These are phyloP conservation scores for Rhypophila decipiens DNA, from an alignment of 495 filamentous ascomycete genomes.

Conservation along the genomic window DNA sequence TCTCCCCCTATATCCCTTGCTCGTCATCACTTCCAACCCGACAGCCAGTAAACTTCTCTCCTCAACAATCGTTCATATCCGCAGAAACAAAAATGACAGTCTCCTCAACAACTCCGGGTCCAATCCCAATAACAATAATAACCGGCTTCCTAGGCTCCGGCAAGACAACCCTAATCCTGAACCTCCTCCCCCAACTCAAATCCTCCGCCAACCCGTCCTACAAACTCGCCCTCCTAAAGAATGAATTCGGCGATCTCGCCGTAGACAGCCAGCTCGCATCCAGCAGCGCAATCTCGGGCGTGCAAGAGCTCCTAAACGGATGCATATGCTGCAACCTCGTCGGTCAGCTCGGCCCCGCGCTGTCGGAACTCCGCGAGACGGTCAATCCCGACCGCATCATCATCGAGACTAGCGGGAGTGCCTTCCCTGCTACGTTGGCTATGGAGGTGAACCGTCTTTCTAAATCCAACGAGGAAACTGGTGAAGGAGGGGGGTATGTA, in stretches of 20 bases:
- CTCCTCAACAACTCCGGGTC: background rate
- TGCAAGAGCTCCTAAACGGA: slow-evolving; percentile 85
- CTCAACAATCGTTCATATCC: no score
- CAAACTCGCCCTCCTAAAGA: slow-evolving; percentile 90
- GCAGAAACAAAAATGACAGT: background rate
- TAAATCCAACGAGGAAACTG: slow-evolving; percentile 52
- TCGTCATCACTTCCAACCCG: no score
- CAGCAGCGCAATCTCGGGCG: slow-evolving; percentile 74
- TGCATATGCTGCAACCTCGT: slow-evolving; percentile 99
- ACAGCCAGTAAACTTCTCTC: no score
- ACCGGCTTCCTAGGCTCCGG: slow-evolving; percentile 94
- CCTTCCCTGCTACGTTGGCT: slow-evolving; percentile 85
- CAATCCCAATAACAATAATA: slow-evolving; percentile 86
- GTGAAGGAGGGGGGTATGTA: slow-evolving; percentile 55
- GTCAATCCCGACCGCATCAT: slow-evolving; percentile 73
- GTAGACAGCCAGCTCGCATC: slow-evolving; percentile 87
- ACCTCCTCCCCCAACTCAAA: slow-evolving; percentile 81
- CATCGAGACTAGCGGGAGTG: slow-evolving; percentile 84
- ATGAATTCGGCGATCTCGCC: slow-evolving; percentile 93
- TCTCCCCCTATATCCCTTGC: no score
- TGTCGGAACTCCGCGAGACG: slow-evolving; percentile 58
- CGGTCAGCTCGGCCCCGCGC: slow-evolving; percentile 75
- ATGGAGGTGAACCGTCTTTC: slow-evolving; percentile 85
- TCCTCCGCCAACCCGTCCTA: slow-evolving; percentile 53
- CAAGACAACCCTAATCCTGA: slow-evolving; percentile 88